Base-by-base conservation (phyloP, 345 rosid genomes). In the Cardamine resedifolia region DNA sequence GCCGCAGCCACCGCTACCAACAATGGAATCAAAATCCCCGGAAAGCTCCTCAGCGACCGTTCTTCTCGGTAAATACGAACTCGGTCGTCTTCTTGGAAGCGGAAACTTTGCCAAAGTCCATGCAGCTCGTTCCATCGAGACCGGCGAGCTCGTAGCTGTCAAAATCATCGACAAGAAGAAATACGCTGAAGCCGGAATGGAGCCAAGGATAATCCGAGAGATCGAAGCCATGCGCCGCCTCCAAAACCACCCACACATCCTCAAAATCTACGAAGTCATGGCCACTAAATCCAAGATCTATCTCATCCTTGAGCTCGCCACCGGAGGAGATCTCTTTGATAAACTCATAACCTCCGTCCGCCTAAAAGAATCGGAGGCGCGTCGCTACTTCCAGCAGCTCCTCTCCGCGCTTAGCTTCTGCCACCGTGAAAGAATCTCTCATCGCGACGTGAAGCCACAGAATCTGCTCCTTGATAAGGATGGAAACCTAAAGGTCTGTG, bases 361-460 rank as follows among this genome's bases (percentile, higher is more conserved):
- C 21, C 74, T 87, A 2, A 27, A 45, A 10, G 97, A 89, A 67
- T 4, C 85, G 2, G 75, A 65, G 11, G 96, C 90, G 0, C 85
- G 97, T 27, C 77, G 85, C 2, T 89, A 82, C 61, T 85, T 93
- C 70, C 93, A 87, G 61, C 95, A 93, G 74, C 85, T 93, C 7
- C 84, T 82, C 14, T 86, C 94, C 9, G 97, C 97, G n/a, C 81
- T 91, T 19, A 71, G 57, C 8, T 90, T 85, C 85, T 90, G 98
- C 67, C 98, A 88, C 78, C 81, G 88, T 5, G 86, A 86, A 61
- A 97, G 97, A 3, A 82, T 93, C 68, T 80, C 90, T 14, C 98
- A 93, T 81, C 97, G 97, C 0, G 98, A 93, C 69, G 63, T 93
- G 27, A 90, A 93, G 83, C 97, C 97, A 0, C 97, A 93, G 27